phyloP scores from a whole-genome alignment of 257 asterid species.

The Solanum arcanum region DNA sequence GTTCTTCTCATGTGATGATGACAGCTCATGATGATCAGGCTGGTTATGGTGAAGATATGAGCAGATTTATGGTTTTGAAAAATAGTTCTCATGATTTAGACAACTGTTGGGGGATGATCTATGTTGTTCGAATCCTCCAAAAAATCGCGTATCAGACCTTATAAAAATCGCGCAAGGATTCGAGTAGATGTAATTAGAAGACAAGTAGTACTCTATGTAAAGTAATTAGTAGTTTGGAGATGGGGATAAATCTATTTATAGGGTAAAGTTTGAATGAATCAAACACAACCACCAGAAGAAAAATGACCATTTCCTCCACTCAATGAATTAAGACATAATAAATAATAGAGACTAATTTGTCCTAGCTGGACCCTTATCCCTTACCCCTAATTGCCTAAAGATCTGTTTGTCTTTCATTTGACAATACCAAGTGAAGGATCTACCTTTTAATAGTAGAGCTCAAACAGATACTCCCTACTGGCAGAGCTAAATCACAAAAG shows the following conservation, averaged over 20 bases:
- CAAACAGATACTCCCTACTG: neutral
- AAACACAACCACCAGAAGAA: neutral
- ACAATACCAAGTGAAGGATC: neutral
- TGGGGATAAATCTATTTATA: neutral
- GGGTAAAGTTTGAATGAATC: neutral
- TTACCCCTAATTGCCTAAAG: neutral
- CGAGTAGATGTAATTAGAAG: neutral
- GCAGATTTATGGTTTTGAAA: conserved; percentile 44
- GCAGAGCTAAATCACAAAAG: neutral
- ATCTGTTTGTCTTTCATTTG: neutral
- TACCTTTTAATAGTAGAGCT: neutral
- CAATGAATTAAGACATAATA: neutral
- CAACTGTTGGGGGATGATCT: conserved; percentile 42
- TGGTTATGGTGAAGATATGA: conserved; percentile 36
- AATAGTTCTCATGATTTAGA: conserved; percentile 52
- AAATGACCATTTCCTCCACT: neutral
- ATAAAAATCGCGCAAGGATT: neutral
- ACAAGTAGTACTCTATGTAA: neutral
- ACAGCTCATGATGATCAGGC: neutral
- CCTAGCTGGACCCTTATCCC: neutral
- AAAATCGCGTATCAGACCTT: neutral
- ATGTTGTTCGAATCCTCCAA: neutral
- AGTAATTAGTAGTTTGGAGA: neutral
- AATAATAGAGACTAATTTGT: neutral
- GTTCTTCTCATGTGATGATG: conserved; percentile 10